Evolutionary conservation across 2,329 filamentous ascomycete species (phyloP), one percentile per base, ranked within the genome.

Genomic region (Cryphonectria nitschkei): DNA sequence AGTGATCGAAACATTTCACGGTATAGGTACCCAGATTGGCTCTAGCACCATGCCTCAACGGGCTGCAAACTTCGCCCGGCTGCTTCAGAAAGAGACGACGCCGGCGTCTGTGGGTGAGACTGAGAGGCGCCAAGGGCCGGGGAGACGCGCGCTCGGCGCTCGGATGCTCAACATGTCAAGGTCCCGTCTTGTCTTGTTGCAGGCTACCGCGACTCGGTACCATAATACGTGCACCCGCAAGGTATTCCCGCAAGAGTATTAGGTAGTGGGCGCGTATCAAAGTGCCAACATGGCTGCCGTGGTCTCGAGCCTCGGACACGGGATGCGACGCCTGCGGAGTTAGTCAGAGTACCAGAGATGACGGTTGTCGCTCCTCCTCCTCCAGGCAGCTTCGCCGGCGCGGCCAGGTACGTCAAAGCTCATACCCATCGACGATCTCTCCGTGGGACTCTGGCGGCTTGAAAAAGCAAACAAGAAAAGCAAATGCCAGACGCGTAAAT

Each of bases 41-140:
- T 69, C 65, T 58, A 54, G 65, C 43, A 34, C 41, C 65, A 56
- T 65, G 41, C 50, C 46, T 39, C 62, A 39, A 43, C 32, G 70
- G 68, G 70, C 70, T 65, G 68, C 58, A 70, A 67, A 64, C 50
- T 70, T 64, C 68, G 70, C 70, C 68, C 68, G 60, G 62, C 58
- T 65, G 68, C 70, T 52, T 54, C 56, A 68, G 65, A 70, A 67
- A 43, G 50, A 52, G 68, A 66, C 54, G 65, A 69, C 22, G 68
- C 65, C 3, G 32, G 65, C 29, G 39, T 61, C 68, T 69, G 52
- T 68, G 67, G 58, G 64, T 69, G 67, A 58, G 54, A 58, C 54
- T 32, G 37, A 3, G 9, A 39, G 37, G 3, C 8, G 11, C 37
- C 37, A 39, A 39, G 37, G 37, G 9, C 8, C 37, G 37, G 37